These are phyloP conservation scores for Pestalotiopsis sp. DNA, from an alignment of 2,329 filamentous ascomycete species.

Conservation along the genomic window DNA sequence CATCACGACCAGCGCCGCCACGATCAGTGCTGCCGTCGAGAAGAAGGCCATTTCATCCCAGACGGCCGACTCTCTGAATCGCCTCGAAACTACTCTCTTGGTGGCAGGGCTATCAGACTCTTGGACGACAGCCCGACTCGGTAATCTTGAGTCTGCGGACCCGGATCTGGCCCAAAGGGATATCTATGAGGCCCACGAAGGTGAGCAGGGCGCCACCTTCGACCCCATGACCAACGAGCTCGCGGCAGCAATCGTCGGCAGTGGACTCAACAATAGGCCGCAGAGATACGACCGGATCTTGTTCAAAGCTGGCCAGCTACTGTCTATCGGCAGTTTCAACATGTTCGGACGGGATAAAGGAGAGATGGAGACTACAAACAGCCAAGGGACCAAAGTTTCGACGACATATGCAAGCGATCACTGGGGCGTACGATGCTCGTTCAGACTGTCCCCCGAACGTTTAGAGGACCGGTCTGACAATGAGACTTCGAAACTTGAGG, in stretches of 20 bases:
- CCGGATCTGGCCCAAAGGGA: conserved; percentile 23
- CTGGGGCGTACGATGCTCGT: conserved; percentile 55
- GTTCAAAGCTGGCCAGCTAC: conserved; percentile 42
- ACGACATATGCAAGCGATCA: conserved; percentile 54
- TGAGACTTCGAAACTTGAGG: conserved; percentile 26
- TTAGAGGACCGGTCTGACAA: conserved; percentile 17
- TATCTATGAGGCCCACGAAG: conserved; percentile 47
- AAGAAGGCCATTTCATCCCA: conserved; percentile 55
- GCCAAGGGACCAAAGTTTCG: too few relatives aligned
- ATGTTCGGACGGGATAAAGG: conserved; percentile 51
- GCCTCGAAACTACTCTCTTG: conserved; percentile 49
- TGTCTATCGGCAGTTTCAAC: conserved; percentile 52
- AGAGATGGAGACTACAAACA: background rate
- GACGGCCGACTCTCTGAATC: conserved; percentile 43
- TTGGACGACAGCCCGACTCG: conserved; percentile 50
- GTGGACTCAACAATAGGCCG: conserved; percentile 54
- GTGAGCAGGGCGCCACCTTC: conserved; percentile 68
- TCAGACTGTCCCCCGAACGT: conserved; percentile 28
- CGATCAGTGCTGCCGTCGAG: conserved; percentile 54
- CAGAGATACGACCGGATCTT: conserved; percentile 70
- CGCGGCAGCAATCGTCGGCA: conserved; percentile 52
- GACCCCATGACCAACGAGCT: conserved; percentile 60
- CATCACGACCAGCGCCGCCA: conserved; percentile 59
- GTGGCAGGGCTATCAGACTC: conserved; percentile 53
- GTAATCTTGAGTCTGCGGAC: conserved; percentile 43